Base-by-base conservation (phyloP, 2,329 filamentous ascomycete genomes). In the Curvularia lunata region DNA sequence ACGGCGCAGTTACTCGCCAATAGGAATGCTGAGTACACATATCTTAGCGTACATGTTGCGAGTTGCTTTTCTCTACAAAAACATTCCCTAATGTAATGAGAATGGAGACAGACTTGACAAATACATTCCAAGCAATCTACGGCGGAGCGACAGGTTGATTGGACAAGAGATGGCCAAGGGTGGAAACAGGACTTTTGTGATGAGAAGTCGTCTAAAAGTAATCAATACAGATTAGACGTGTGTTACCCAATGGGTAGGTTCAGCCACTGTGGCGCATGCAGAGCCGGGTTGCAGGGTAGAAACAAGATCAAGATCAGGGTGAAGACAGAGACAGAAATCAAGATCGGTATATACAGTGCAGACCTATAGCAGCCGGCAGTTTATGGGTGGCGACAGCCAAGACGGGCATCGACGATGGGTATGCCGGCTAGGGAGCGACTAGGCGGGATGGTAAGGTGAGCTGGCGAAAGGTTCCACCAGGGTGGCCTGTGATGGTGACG, bases 381-480 rank as follows among this genome's bases (percentile, higher is more conserved):
- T 40, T 52, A 27, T 9, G 42, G 34, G 56, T 59, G 56, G 52
- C 56, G 19, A 52, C 19, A n/a, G 54, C 27, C 45, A 18, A 40
- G n/a, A 27, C 16, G 23, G 9, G 16, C 18, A 51, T 57, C 42
- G 48, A 48, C 49, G 43, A 53, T 53, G 49, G 40, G 41, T 40
- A 50, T 40, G 48, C 46, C 34, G 40, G 37, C 23, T 54, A 52
- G 32, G 23, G 25, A 21, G 30, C 13, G 6, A 32, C 48, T 46
- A 52, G 30, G 23, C 45, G 37, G 23, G 38, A 40, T 18, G 18
- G 45, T 21, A 25, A 45, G 41, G 7, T 21, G 56, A 56, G 42
- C n/a, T 59, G 56, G 53, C 48, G 37, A 49, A 37, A 42, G 51
- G 48, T 28, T 41, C 40, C 25, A 46, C 53, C 48, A 21, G 57